Percentiles rank a stretch among this genome's conserved stretches.
These are phyloP conservation scores for Aspergillus sp. DNA, from an alignment of 2,329 filamentous ascomycete genomes.

Conservation along the genomic window DNA sequence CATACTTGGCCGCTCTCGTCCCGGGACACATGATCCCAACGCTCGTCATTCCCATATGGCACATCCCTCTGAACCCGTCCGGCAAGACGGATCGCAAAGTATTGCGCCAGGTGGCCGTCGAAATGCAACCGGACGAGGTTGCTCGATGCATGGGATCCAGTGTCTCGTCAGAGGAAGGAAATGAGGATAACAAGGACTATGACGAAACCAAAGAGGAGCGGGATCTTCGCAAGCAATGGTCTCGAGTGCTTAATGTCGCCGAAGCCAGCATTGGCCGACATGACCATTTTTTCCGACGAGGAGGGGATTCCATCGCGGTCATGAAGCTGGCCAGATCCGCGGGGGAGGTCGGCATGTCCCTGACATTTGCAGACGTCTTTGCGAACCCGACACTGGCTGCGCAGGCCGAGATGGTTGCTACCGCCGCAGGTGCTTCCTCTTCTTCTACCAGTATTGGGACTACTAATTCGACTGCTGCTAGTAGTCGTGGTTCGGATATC, in stretches of 20 bases:
- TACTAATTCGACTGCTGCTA: too few relatives aligned
- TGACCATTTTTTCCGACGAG: constrained; percentile 22
- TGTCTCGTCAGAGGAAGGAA: constrained; percentile 2
- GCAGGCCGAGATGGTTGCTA: background rate
- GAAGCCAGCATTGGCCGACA: constrained; percentile 9
- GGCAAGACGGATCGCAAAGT: constrained; percentile 7
- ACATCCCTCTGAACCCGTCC: constrained; percentile 6
- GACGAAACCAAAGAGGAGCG: background rate
- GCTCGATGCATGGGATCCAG: background rate
- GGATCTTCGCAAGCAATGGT: constrained; percentile 5
- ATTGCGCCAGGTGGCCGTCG: background rate
- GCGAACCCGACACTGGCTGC: background rate
- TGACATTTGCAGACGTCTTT: constrained; percentile 2
- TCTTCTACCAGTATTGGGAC: too few relatives aligned
- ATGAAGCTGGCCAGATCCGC: constrained; percentile 5
- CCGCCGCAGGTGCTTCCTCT: background rate
- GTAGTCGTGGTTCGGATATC: too few relatives aligned
- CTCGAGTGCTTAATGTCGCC: constrained; percentile 8
- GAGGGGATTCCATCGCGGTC: constrained; percentile 23
- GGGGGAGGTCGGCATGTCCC: background rate
- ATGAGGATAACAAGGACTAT: background rate
- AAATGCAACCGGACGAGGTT: too few relatives aligned
- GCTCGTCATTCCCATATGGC: constrained; percentile 2
- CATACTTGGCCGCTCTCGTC: background rate
- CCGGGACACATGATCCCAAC: constrained; percentile 9